Evolutionary conservation across 2,329 filamentous ascomycete species (phyloP).

Genomic region (Fusarium sublunatum): DNA sequence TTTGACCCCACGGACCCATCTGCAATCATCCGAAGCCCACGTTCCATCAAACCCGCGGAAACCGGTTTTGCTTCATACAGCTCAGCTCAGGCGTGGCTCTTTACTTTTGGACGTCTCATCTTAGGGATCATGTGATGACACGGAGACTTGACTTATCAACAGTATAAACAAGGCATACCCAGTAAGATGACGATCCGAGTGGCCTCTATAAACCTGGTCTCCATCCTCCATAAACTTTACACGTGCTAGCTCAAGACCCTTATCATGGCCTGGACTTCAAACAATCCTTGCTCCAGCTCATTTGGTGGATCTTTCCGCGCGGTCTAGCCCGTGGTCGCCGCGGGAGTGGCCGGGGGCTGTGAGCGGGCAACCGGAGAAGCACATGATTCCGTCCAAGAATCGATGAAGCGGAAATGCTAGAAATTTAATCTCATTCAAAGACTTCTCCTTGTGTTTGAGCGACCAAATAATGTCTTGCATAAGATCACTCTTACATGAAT

Average conservation of each 20-base stretch:
- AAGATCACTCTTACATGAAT: not conserved
- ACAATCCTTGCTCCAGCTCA: conserved; percentile 20
- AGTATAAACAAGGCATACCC: not conserved
- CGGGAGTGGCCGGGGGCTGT: conserved; percentile 34
- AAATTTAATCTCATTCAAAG: not conserved
- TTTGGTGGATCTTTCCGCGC: conserved; percentile 39
- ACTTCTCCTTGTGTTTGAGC: not conserved
- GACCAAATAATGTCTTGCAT: too few species aligned
- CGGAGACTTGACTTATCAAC: not conserved
- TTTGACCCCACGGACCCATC: conserved; percentile 32
- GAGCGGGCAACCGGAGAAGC: conserved; percentile 37
- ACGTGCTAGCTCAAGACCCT: conserved; percentile 6
- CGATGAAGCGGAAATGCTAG: conserved; percentile 3
- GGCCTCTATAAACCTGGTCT: not conserved
- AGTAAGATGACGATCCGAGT: not conserved
- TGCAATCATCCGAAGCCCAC: conserved; percentile 37
- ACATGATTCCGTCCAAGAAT: conserved; percentile 14
- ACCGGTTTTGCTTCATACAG: conserved; percentile 39
- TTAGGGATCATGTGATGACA: not conserved
- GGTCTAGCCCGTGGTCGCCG: conserved; percentile 36
- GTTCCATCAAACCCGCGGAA: conserved; percentile 37
- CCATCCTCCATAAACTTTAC: not conserved
- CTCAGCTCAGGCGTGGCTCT: conserved; percentile 6
- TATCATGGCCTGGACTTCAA: conserved; percentile 22
- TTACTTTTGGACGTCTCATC: conserved; percentile 1